Conservation (phyloP, 306 rosid species). For the Prinsepia uniflora region DNA sequence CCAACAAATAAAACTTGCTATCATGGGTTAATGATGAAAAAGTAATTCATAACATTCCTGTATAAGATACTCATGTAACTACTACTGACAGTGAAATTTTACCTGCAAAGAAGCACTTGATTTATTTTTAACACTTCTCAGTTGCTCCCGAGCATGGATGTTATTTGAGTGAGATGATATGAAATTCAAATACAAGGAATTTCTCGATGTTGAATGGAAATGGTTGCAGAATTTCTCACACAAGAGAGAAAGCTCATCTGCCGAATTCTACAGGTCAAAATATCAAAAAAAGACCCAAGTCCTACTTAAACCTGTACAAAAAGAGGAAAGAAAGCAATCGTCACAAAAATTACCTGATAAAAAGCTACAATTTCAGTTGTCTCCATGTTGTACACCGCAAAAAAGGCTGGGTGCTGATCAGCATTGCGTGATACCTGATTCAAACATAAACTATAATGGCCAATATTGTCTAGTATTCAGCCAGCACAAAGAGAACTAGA, state of each 20-base stretch:
- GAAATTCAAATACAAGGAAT: slow-evolving; percentile 67
- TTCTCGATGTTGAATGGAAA: slow-evolving; percentile 72
- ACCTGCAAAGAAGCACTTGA: slow-evolving; percentile 76
- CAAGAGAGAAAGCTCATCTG: slow-evolving; percentile 77
- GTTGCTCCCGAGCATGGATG: slow-evolving; percentile 69
- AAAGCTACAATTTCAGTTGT: slow-evolving; percentile 90
- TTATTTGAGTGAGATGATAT: slow-evolving; percentile 89
- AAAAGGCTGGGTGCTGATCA: slow-evolving; percentile 77
- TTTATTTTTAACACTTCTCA: slow-evolving; percentile 61
- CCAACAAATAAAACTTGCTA: background rate
- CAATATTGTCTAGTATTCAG: slow-evolving; percentile 18
- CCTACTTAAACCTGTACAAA: background rate
- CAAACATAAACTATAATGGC: slow-evolving; percentile 31
- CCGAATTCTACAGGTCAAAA: slow-evolving; percentile 58
- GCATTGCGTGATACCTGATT: slow-evolving; percentile 70
- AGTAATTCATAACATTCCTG: background rate
- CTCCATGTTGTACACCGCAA: slow-evolving; percentile 94
- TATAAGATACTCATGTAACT: background rate
- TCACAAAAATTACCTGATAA: slow-evolving; percentile 56
- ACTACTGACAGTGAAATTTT: slow-evolving; percentile 7
- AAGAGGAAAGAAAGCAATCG: background rate
- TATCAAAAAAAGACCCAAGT: slow-evolving; percentile 24
- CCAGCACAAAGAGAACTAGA: slow-evolving; percentile 7
- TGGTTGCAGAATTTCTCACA: slow-evolving; percentile 86
- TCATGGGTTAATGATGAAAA: slow-evolving; percentile 5